These are phyloP conservation scores for Ogataea haglerorum DNA, from an alignment of 805 yeast genomes.

Conservation along the genomic window DNA sequence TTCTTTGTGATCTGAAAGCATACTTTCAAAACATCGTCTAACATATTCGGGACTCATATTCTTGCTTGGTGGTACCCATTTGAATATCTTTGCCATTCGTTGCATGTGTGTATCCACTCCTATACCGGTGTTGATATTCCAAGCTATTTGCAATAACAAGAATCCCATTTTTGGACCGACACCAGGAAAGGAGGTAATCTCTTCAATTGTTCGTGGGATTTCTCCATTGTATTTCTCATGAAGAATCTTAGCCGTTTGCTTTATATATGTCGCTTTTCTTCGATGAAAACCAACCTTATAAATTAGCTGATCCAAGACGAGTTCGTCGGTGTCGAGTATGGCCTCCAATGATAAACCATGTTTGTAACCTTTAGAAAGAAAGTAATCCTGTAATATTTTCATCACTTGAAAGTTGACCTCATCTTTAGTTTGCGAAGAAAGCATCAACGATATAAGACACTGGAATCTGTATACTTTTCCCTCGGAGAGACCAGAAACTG, in stretches of 20 bases:
- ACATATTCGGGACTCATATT: slow-evolving; percentile 73
- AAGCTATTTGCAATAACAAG: slow-evolving; percentile 74
- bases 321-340: slow-evolving; percentile 46
- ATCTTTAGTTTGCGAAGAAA: slow-evolving; percentile 90
- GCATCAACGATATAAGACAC: slow-evolving; percentile 73
- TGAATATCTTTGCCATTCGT: slow-evolving; percentile 74
- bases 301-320: slow-evolving; percentile 62
- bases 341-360: slow-evolving; percentile 61
- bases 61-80: slow-evolving; percentile 57
- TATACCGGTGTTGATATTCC: slow-evolving; percentile 76
- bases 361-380: slow-evolving; percentile 32
- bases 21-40: slow-evolving; percentile 59
- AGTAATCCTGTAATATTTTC: slow-evolving; percentile 52
- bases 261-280: slow-evolving; percentile 70
- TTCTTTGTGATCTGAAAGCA: slow-evolving; percentile 59
- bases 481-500: slow-evolving; percentile 35
- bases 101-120: slow-evolving; percentile 94
- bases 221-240: slow-evolving; percentile 54
- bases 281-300: slow-evolving; percentile 83
- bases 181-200: slow-evolving; percentile 72
- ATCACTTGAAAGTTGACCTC: slow-evolving; percentile 78
- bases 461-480: slow-evolving; percentile 61
- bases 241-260: slow-evolving; percentile 54
- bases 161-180: slow-evolving; percentile 97
- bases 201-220: slow-evolving; percentile 67